Conservation (phyloP, 768 basidiomycete species). For the Lentinula sp. region DNA sequence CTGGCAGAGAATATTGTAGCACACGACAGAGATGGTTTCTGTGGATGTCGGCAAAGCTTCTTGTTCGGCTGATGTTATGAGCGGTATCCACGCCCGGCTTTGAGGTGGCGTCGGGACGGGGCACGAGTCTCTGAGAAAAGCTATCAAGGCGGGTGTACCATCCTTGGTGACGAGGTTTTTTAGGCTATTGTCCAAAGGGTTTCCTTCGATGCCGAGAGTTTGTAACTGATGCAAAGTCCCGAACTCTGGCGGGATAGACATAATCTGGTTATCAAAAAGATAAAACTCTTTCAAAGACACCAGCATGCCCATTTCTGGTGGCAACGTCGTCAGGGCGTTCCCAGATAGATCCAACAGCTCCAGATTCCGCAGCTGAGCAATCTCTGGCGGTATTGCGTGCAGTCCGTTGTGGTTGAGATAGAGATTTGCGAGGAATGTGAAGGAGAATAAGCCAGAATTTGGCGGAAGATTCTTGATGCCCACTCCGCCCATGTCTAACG, state of each 20-base stretch:
- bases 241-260: slow-evolving; percentile 78
- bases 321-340: slow-evolving; percentile 73
- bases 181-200: slow-evolving; percentile 75
- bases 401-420: slow-evolving; percentile 96
- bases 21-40: slow-evolving; percentile 77
- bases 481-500: slow-evolving; percentile 95
- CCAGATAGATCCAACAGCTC: slow-evolving; percentile 89
- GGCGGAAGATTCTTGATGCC: slow-evolving; percentile 86
- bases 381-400: slow-evolving; percentile 70
- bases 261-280: slow-evolving; percentile 92
- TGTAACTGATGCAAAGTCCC: slow-evolving; percentile 90
- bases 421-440: slow-evolving; percentile 89
- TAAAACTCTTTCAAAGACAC: slow-evolving; percentile 87
- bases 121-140: slow-evolving; percentile 90
- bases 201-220: slow-evolving; percentile 95
- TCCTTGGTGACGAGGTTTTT: slow-evolving; percentile 88
- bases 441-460: slow-evolving; percentile 69
- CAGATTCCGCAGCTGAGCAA: slow-evolving; percentile 78
- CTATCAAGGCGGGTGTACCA: slow-evolving; percentile 84
- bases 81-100: slow-evolving; percentile 68
- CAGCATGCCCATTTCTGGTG: slow-evolving; percentile 87
- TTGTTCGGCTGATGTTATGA: slow-evolving; percentile 41
- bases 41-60: slow-evolving; percentile 49
- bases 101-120: slow-evolving; percentile 79
- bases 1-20: slow-evolving; percentile 94